Evolutionary conservation across 1,284 basidiomycete genomes (phyloP).

Genomic region (Phylloporus sp.): DNA sequence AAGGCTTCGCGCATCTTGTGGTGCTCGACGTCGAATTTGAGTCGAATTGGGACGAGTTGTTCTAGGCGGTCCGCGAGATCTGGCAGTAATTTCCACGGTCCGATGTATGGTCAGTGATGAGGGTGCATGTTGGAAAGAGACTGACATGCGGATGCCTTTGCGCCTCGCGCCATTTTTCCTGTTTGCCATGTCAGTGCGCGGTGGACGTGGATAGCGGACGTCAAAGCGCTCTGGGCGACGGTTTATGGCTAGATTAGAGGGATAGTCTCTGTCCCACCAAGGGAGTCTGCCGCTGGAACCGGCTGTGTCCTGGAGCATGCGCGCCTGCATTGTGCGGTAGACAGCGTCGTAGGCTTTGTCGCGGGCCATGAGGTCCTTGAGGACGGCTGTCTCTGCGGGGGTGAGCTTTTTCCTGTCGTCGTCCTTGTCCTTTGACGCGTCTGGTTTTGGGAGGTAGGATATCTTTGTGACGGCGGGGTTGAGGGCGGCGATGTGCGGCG

Average conservation of each 20-base stretch:
- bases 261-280: conserved; percentile 42
- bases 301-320: conserved; percentile 37
- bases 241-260: conserved; percentile 28
- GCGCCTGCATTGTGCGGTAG: conserved; percentile 40
- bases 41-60: conserved; percentile 88
- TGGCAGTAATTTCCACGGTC: conserved; percentile 67
- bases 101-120: conserved; percentile 37
- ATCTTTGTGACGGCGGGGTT: conserved; percentile 44
- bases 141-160: conserved; percentile 78
- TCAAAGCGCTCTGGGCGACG: conserved; percentile 64
- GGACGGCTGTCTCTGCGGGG: conserved; percentile 47
- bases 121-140: conserved; percentile 23
- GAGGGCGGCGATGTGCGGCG: conserved; percentile 43
- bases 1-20: conserved; percentile 93
- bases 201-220: conserved; percentile 70
- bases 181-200: conserved; percentile 48
- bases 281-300: conserved; percentile 39
- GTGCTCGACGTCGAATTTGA: conserved; percentile 94
- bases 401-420: conserved; percentile 45
- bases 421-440: conserved; percentile 33
- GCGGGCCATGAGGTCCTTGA: conserved; percentile 55
- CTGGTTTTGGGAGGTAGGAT: conserved; percentile 36
- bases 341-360: conserved; percentile 56
- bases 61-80: conserved; percentile 74
- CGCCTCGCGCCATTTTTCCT: conserved; percentile 65